Evolutionary conservation across 495 filamentous ascomycete species (phyloP), one percentile per base, ranked within the genome.

Genomic region (Neurospora sp.): DNA sequence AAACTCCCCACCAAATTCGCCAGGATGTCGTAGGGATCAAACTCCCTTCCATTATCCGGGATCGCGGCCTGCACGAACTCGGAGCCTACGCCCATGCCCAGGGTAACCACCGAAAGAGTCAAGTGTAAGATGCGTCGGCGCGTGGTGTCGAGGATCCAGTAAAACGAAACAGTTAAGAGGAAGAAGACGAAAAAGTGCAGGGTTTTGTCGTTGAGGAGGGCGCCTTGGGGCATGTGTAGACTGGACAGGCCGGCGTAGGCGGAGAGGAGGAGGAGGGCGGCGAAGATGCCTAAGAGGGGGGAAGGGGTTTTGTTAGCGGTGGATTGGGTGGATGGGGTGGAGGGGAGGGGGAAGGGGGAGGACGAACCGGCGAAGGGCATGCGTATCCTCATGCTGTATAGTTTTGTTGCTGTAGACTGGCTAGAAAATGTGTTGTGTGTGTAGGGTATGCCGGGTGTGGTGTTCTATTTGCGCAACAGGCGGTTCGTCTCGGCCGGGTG

Each of bases 71-170:
- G 96, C 3, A 95, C 79, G 72, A 97, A 85, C 80, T 98, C 96
- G 69, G 93, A 97, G 70, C 93, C 93, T 75, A 97, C 79, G 39
- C 92, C 92, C 1, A 96, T 87, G 31, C 86, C 83, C 41, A 88
- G 82, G 11, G 93, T 96, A 83, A 91, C 92, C 73, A 94, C 86
- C 18, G 93, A 75, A n/a, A 98, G 83, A 31, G 94, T 97, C 69
- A 97, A 80, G 80, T 98, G 92, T 18, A 97, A 83, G 27, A 89
- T 90, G 73, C 95, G 92, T 39, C 94, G 89, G 69, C 96, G 92
- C 69, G 90, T 90, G 59, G 94, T 94, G 79, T 99, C 96, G 78
- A 97, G 82, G 78, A 97, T 92, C 94, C 95, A 99, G 89, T 99
- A 99, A 88, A 98, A 98, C 77, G 86, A 84, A 44, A 92, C 81